Evolutionary conservation across 1,139 yeast species (phyloP), one percentile per base, ranked within the genome.

Genomic region (Zygosaccharomyces pseudobailii): DNA sequence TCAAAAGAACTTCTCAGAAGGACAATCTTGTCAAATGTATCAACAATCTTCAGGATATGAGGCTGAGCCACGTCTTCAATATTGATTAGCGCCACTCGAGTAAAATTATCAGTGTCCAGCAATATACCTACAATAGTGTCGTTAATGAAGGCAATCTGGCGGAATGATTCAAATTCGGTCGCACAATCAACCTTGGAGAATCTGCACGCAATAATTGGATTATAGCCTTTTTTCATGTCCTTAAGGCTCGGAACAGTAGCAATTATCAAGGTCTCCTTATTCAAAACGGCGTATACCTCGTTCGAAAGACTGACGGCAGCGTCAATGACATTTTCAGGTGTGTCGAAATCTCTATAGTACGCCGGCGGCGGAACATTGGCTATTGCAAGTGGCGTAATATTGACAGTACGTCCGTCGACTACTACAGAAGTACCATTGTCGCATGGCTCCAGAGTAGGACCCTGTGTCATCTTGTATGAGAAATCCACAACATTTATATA

Each of bases 281-380:
- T 74, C 34, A 84, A 64, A 1, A 79, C 74, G 0, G 87, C 95
- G 57, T 78, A 75, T 4, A 65, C 59, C 45, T 75, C 76, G 63
- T 85, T 87, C n/a, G 80, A 70, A 38, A 73, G 67, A 51, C 83
- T 78, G 2, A 83, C 78, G 0, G 95, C 84, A 46, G 79, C 76
- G 59, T 84, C 88, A 22, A 74, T 67, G 9, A 89, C 80, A 47
- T 78, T 76, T 2, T 68, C 72, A 6, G 71, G 72, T 8, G 82
- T 68, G 13, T 75, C 76, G 41, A 85, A 67, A 42, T 82, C 87
- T 52, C 95, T 75, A 64, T 76, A 85, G 35, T 88, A 76, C 62
- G 87, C 80, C 36, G 99, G 99, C 1, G 99, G 99, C 3, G 99
- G 99, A 5, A 89, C 94, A 63, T 84, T 88, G 1, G 97, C 96